Evolutionary conservation across 164 flowering plant species (phyloP), one percentile per base, ranked within the genome.

Genomic region (Stephania japonica): DNA sequence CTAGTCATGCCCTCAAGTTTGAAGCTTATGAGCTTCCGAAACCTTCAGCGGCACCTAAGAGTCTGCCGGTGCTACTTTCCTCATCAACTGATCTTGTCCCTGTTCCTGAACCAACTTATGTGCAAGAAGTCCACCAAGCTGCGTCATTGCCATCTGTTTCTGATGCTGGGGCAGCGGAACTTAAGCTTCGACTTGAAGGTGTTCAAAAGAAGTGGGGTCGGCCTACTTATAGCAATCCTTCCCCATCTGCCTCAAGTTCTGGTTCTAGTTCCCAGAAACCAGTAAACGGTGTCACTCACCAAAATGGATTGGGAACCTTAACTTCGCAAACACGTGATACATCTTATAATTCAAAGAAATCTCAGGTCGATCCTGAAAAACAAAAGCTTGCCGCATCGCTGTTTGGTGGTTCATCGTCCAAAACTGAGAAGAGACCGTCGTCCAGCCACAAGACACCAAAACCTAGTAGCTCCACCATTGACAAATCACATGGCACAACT

Each of bases 201-300:
- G 99, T 96, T 75, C 96, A 96, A 76, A 91, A 85, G 86, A 96
- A 93, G 78, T 96, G 99, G 99, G 98, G 99, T 16, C 86, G 76
- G 75, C 97, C 93, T 44, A 81, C 84, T 25, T 89, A 88, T 75
- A 82, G 93, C 42, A 62, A 92, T 71, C 42, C 95, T 72, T 23
- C 86, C 65, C 84, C 85, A 44, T 83, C 95, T 23, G 43, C 86
- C 72, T 81, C 88, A 67, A 78, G 43, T 67, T 65, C 86, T 27
- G 80, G 80, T 72, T 68, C 81, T 27, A 81, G 80, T 72, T 68
- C 81, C 42, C 84, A 83, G 69, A 86, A 82, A 71, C 53, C 87
- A 50, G 83, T 76, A 27, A 87, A 88, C 79, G 97, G 88, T 75
- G 75, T 81, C 27, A 53, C 87, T 25, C 85, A 85, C 47, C 81